A percentile compares a stretch with the other conserved stretches of the same genome.
Conservation (phyloP, 164 flowering plant species). For the grape (Vitis vinifera) region DNA sequence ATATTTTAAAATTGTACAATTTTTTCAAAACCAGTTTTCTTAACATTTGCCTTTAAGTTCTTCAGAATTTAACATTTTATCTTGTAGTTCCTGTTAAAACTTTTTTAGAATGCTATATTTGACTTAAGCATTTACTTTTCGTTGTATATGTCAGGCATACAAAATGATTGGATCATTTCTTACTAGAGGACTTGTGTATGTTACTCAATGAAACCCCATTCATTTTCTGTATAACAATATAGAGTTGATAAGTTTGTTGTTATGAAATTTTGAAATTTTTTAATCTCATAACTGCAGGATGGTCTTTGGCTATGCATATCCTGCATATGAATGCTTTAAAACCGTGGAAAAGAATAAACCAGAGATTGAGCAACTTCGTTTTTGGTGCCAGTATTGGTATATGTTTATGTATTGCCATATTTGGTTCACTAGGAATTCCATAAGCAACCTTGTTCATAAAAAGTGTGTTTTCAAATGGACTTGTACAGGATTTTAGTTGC, state of each 20-base stretch:
- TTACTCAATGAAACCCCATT: constrained; percentile 8
- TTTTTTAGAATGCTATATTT: constrained; percentile 1
- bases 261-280: neutral
- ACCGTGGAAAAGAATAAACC: constrained; percentile 90
- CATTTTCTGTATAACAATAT: neutral
- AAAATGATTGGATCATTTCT: constrained; percentile 90
- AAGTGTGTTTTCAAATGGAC: constrained; percentile 3
- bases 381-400: constrained; percentile 99
- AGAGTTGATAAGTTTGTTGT: neutral
- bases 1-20: too few species aligned
- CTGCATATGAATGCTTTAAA: constrained; percentile 96
- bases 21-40: too few species aligned
- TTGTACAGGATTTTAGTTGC: constrained; percentile 89
- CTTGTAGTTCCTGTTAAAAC: too few species aligned
- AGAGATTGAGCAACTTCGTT: constrained; percentile 86
- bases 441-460: neutral
- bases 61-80: too few species aligned
- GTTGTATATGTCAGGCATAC: constrained; percentile 22
- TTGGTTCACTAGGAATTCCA: neutral
- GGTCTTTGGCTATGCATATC: constrained; percentile 93
- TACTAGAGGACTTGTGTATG: constrained; percentile 90
- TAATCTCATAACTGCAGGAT: constrained; percentile 49
- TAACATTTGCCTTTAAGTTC: too few species aligned
- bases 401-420: neutral
- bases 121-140: neutral